These are phyloP conservation scores for Fragilariopsis cylindrus DNA, from an alignment of 108 stramenopile species.

Conservation along the genomic window DNA sequence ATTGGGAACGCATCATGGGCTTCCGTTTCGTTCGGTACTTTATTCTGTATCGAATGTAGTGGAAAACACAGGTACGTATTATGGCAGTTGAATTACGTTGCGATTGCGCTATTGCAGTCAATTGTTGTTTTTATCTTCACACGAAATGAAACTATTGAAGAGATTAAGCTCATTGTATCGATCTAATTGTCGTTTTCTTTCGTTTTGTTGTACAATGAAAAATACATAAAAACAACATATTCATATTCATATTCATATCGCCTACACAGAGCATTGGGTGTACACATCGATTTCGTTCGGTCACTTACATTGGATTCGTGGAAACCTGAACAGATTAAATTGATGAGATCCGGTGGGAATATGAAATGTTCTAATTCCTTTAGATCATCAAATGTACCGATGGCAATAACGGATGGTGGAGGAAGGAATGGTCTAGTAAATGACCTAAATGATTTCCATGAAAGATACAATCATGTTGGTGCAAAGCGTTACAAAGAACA, in stretches of 20 bases:
- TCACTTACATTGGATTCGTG: conserved; percentile 69
- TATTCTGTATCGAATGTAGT: conserved; percentile 76
- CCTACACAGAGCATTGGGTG: conserved; percentile 85
- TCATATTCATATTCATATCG: too few relatives aligned
- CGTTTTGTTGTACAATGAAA: too few relatives aligned
- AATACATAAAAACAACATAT: too few relatives aligned
- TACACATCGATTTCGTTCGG: conserved; percentile 94
- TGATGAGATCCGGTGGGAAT: conserved; percentile 50
- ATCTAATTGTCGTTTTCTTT: too few relatives aligned
- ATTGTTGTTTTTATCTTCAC: too few relatives aligned
- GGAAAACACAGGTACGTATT: conserved; percentile 57
- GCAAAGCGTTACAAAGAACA: not conserved
- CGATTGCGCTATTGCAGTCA: too few relatives aligned
- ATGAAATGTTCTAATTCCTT: conserved; percentile 4
- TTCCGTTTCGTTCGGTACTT: conserved; percentile 67
- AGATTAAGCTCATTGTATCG: too few relatives aligned
- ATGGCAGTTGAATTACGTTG: too few relatives aligned
- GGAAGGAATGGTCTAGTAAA: not conserved
- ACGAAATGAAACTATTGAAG: too few relatives aligned
- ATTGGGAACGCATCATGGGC: conserved; percentile 76
- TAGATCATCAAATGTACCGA: not conserved
- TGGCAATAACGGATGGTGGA: not conserved
- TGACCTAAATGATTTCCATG: not conserved
- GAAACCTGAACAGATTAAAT: conserved; percentile 24
- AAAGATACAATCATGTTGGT: conserved; percentile 3